These are phyloP conservation scores for Sclerotinia minor DNA, from an alignment of 2,329 filamentous ascomycete genomes.

Conservation along the genomic window DNA sequence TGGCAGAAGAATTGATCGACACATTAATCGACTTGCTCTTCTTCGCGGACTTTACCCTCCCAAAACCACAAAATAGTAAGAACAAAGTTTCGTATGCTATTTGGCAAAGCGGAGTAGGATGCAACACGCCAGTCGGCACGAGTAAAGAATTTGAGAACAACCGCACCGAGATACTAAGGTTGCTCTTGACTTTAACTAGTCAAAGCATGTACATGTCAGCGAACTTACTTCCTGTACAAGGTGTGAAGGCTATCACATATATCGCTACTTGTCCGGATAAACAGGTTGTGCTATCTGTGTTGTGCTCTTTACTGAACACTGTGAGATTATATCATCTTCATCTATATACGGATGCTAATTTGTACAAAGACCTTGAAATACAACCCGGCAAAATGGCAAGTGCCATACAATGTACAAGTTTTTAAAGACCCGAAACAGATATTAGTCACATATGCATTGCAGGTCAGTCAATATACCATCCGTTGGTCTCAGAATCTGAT, in stretches of 20 bases:
- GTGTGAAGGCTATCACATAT: slow-evolving; percentile 83
- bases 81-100: slow-evolving; percentile 88
- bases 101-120: slow-evolving; percentile 97
- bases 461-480: slow-evolving; percentile 31
- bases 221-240: slow-evolving; percentile 74
- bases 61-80: slow-evolving; percentile 67
- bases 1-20: slow-evolving; percentile 91
- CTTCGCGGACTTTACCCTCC: slow-evolving; percentile 85
- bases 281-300: slow-evolving; percentile 81
- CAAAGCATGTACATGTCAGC: slow-evolving; percentile 93
- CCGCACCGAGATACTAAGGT: slow-evolving; percentile 81
- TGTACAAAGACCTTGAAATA: slow-evolving; percentile 80
- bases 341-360: slow-evolving; percentile 17
- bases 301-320: slow-evolving; percentile 93
- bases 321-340: slow-evolving; percentile 51
- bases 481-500: slow-evolving; percentile 1
- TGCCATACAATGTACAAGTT: slow-evolving; percentile 89
- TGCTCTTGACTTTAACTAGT: slow-evolving; percentile 82
- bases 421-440: slow-evolving; percentile 90
- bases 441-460: slow-evolving; percentile 86
- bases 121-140: slow-evolving; percentile 82
- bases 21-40: slow-evolving; percentile 87
- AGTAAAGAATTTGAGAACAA: slow-evolving; percentile 94
- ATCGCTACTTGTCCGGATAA: slow-evolving; percentile 86
- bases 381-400: slow-evolving; percentile 89